Conservation (phyloP, 2,329 filamentous ascomycete genomes). For the Aspergillus fijiensis region DNA sequence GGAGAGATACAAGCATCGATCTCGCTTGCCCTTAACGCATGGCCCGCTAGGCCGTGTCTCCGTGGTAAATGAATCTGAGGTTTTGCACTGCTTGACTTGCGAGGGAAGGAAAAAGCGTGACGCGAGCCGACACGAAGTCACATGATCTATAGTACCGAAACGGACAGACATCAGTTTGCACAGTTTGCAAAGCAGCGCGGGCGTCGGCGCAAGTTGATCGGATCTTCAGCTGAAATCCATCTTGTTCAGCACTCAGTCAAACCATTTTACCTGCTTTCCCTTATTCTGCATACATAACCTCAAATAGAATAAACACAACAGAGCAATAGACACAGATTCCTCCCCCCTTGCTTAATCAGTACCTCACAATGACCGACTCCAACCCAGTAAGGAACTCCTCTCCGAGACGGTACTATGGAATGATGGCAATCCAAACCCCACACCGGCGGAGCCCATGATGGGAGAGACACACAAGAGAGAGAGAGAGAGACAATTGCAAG, state of each 20-base stretch:
- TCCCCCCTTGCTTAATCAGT: background rate
- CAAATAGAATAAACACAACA: background rate
- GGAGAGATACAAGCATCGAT: background rate
- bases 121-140: slow-evolving; percentile 30
- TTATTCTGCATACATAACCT: background rate
- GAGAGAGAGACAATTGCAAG: background rate
- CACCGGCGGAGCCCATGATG: slow-evolving; percentile 9
- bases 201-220: too few species aligned
- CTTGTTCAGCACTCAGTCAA: too few species aligned
- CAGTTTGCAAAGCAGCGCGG: background rate
- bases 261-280: too few species aligned
- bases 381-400: slow-evolving; percentile 18
- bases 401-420: background rate
- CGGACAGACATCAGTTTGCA: slow-evolving; percentile 21
- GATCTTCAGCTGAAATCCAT: background rate
- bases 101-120: background rate
- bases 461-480: background rate
- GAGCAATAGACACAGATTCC: background rate
- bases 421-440: slow-evolving; percentile 1
- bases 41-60: background rate
- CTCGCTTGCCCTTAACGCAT: background rate
- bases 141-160: slow-evolving; percentile 22
- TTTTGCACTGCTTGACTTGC: background rate
- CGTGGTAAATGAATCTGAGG: background rate
- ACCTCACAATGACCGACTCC: slow-evolving; percentile 18